Conservation (phyloP, 2,329 filamentous ascomycete species). For the Ilyonectria sp. region DNA sequence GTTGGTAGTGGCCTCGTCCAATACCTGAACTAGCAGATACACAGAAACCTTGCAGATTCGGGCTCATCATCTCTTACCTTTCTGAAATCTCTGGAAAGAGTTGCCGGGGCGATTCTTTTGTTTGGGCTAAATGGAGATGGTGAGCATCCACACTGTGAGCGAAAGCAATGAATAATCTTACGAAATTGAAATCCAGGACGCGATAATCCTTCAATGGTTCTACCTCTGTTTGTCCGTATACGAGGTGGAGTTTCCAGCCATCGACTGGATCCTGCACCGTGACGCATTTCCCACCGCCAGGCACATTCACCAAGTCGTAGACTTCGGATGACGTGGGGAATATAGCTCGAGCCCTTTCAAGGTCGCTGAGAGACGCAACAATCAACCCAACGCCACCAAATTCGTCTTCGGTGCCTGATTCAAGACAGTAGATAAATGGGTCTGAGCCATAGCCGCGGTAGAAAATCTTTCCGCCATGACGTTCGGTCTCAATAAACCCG, state of each 20-base stretch:
- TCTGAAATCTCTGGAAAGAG: conserved; percentile 64
- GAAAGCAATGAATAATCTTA: neutral
- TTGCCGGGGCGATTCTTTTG: conserved; percentile 60
- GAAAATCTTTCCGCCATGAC: conserved; percentile 64
- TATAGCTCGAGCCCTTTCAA: conserved; percentile 63
- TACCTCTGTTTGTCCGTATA: conserved; percentile 65
- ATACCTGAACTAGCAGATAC: neutral
- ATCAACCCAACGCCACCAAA: conserved; percentile 73
- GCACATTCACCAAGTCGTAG: conserved; percentile 61
- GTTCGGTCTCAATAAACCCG: conserved; percentile 60
- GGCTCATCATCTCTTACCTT: neutral
- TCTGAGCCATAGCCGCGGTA: conserved; percentile 74
- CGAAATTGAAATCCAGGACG: conserved; percentile 62
- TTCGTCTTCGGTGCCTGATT: conserved; percentile 60
- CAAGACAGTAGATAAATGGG: conserved; percentile 71
- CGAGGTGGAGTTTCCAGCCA: conserved; percentile 70
- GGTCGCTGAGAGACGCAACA: conserved; percentile 69
- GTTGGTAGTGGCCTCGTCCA: neutral
- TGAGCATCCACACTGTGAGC: neutral
- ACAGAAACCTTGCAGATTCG: too few species aligned
- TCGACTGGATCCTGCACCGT: conserved; percentile 69
- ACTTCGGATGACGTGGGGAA: conserved; percentile 64
- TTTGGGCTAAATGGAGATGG: conserved; percentile 45
- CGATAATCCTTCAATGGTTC: conserved; percentile 56
- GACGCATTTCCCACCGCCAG: conserved; percentile 68